Evolutionary conservation across 2,329 filamentous ascomycete genomes (phyloP).

Genomic region (Plenodomus lindquistii): DNA sequence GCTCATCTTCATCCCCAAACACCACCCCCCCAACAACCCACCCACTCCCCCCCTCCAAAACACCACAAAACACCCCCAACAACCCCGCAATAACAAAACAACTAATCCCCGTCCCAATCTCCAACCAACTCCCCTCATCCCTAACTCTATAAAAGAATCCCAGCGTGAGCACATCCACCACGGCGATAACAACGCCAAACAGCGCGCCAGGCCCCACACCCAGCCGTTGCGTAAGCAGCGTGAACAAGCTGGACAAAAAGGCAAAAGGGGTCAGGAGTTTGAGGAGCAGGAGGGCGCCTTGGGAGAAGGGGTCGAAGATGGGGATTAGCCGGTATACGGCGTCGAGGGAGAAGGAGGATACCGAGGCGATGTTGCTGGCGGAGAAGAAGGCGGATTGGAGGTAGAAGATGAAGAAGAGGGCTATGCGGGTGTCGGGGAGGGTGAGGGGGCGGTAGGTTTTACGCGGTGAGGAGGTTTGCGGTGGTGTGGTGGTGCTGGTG

Average conservation of each 20-base stretch:
- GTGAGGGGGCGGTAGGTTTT: conserved; percentile 67
- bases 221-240: conserved; percentile 82
- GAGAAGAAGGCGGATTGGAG: conserved; percentile 96
- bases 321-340: conserved; percentile 86
- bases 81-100: conserved; percentile 93
- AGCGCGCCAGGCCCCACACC: conserved; percentile 84
- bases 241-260: conserved; percentile 89
- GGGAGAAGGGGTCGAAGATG: conserved; percentile 90
- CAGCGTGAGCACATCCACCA: conserved; percentile 87
- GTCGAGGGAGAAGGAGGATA: conserved; percentile 92
- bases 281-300: conserved; percentile 81
- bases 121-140: conserved; percentile 95
- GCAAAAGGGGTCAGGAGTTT: conserved; percentile 95
- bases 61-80: conserved; percentile 80
- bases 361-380: conserved; percentile 92
- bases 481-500: conserved; percentile 26
- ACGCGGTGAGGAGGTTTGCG: conserved; percentile 34
- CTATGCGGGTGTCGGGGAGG: conserved; percentile 82
- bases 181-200: conserved; percentile 86
- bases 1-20: conserved; percentile 51
- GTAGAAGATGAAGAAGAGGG: conserved; percentile 92
- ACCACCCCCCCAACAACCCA: conserved; percentile 80
- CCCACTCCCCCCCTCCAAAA: conserved; percentile 85
- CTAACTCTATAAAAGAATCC: conserved; percentile 98
- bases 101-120: conserved; percentile 95